phyloP scores from a whole-genome alignment of 208 protist genomes.

The Leishmania arabica region DNA sequence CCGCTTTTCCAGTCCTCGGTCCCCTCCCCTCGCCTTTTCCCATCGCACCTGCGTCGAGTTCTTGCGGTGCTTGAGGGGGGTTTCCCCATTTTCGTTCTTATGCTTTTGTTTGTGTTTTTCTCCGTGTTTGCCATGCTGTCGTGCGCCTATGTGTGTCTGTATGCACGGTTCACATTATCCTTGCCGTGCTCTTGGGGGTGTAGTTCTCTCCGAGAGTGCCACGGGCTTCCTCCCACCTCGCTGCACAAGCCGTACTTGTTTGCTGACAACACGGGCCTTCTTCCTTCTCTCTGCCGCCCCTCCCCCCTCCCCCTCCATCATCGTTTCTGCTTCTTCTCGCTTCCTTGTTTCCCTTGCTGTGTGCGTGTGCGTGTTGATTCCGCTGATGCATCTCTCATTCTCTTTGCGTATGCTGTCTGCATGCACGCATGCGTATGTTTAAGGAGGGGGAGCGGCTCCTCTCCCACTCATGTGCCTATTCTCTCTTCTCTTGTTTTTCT shows the following conservation, averaged over 20 bases:
- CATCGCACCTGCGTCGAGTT: neutral
- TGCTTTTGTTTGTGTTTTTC: neutral
- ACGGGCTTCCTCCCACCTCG: neutral
- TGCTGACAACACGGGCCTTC: too few species aligned
- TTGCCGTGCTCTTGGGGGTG: neutral
- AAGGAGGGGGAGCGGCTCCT: neutral
- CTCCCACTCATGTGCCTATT: neutral
- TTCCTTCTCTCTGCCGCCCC: neutral
- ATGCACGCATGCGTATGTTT: neutral
- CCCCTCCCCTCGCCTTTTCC: neutral
- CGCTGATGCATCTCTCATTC: neutral
- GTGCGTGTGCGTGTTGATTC: neutral
- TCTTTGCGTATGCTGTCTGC: constrained; percentile 6
- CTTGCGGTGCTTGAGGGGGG: too few species aligned
- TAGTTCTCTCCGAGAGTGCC: neutral
- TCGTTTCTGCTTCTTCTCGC: neutral
- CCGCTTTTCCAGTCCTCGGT: neutral
- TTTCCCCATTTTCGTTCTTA: neutral
- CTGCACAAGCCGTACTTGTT: neutral
- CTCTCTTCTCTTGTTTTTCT: constrained; percentile 3
- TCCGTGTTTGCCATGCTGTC: neutral
- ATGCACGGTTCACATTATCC: neutral
- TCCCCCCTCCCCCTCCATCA: neutral
- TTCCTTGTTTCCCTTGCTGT: neutral
- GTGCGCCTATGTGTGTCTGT: neutral